A percentile compares a stretch with the other conserved stretches of the same genome.
These are phyloP conservation scores for Lactarius akahatsu DNA, from an alignment of 768 basidiomycete genomes.

Conservation along the genomic window DNA sequence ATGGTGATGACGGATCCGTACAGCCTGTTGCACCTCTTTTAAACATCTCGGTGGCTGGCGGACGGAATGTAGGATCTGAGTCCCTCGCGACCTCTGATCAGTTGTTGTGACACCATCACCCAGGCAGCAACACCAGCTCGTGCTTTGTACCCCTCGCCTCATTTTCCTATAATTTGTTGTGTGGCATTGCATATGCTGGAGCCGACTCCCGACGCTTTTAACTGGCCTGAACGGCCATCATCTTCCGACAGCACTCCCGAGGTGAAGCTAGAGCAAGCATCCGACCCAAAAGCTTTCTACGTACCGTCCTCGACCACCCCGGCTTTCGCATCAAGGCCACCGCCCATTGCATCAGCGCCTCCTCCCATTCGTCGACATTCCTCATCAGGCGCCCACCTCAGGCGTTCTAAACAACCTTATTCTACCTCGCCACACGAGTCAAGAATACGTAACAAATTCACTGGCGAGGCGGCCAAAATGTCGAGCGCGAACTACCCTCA, in stretches of 20 bases:
- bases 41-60: slow-evolving; percentile 28
- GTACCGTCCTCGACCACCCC: slow-evolving; percentile 41
- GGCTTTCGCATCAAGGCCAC: slow-evolving; percentile 26
- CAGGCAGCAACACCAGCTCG: slow-evolving; percentile 31
- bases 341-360: slow-evolving; percentile 14
- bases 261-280: slow-evolving; percentile 19
- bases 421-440: slow-evolving; percentile 22
- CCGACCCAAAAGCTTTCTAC: slow-evolving; percentile 43
- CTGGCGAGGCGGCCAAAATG: slow-evolving; percentile 23
- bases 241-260: slow-evolving; percentile 31
- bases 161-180: slow-evolving; percentile 27
- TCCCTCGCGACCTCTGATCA: slow-evolving; percentile 40
- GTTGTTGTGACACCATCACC: slow-evolving; percentile 32
- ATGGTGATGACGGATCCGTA: slow-evolving; percentile 30
- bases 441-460: slow-evolving; percentile 23
- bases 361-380: slow-evolving; percentile 25
- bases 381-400: slow-evolving; percentile 15
- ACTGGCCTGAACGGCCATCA: slow-evolving; percentile 34
- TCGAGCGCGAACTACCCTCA: slow-evolving; percentile 25
- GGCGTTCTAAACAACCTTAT: slow-evolving; percentile 29
- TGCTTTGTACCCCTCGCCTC: slow-evolving; percentile 22
- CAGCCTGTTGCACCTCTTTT: slow-evolving; percentile 33
- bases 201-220: slow-evolving; percentile 33
- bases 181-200: slow-evolving; percentile 35
- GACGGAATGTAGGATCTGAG: slow-evolving; percentile 32